A percentile compares a stretch with the other conserved stretches of the same genome.
These are phyloP conservation scores for Fraxinus xanthoxyloides DNA, from an alignment of 305 asterid genomes.

Conservation along the genomic window DNA sequence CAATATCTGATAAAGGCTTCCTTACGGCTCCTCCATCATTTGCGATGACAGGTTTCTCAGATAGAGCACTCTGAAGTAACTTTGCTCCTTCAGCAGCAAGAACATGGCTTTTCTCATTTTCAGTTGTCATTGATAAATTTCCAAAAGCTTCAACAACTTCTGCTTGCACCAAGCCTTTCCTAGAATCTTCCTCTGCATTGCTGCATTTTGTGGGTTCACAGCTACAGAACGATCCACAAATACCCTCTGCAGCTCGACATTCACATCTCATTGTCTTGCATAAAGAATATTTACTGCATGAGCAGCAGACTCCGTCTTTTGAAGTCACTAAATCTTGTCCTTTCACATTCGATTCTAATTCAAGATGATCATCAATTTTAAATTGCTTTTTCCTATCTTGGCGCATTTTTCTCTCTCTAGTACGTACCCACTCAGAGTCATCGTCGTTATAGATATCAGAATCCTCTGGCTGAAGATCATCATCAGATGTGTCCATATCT, in stretches of 20 bases:
- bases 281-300: conserved; percentile 65
- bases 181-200: conserved; percentile 36
- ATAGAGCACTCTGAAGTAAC: conserved; percentile 79
- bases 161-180: conserved; percentile 18
- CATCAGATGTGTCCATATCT: conserved; percentile 91
- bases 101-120: conserved; percentile 34
- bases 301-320: conserved; percentile 47
- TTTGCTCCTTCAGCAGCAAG: conserved; percentile 84
- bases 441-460: conserved; percentile 19
- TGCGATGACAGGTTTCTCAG: conserved; percentile 45
- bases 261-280: conserved; percentile 82
- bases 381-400: conserved; percentile 36
- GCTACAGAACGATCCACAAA: conserved; percentile 55
- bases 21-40: conserved; percentile 43
- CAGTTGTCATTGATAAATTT: conserved; percentile 33
- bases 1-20: conserved; percentile 90
- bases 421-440: conserved; percentile 42
- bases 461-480: conserved; percentile 28
- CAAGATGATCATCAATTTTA: conserved; percentile 27
- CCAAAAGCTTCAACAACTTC: conserved; percentile 25
- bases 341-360: conserved; percentile 25
- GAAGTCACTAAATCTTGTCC: not conserved
- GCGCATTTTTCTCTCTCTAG: conserved; percentile 40
- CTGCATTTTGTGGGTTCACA: conserved; percentile 65
- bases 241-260: conserved; percentile 63